These are phyloP conservation scores for Ogataea nakhonphanomensis DNA, from an alignment of 805 yeast species.

Conservation along the genomic window DNA sequence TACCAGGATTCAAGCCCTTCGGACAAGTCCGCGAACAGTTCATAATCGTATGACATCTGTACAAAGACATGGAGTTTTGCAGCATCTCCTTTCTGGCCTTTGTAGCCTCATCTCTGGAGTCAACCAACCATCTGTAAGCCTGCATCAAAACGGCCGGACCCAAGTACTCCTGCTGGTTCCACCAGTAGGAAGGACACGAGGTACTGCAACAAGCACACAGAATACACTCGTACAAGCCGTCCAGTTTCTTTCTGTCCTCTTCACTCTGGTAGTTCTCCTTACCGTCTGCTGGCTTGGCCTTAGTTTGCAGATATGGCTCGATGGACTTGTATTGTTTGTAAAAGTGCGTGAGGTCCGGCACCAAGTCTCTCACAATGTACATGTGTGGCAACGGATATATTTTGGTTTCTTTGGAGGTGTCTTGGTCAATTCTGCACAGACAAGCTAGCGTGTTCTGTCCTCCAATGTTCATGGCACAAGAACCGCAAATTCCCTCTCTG, in stretches of 20 bases:
- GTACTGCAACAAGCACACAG: slow-evolving; percentile 99
- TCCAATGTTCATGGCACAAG: slow-evolving; percentile 99
- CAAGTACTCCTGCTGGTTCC: slow-evolving; percentile 98
- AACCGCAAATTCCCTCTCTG: slow-evolving; percentile 99
- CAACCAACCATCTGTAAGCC: slow-evolving; percentile 98
- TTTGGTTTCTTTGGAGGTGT: slow-evolving; percentile 69
- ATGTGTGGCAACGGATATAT: slow-evolving; percentile 97
- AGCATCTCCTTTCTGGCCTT: slow-evolving; percentile 78
- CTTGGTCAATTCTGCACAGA: slow-evolving; percentile 86
- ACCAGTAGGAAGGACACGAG: slow-evolving; percentile 99
- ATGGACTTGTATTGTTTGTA: slow-evolving; percentile 98
- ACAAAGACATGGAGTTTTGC: slow-evolving; percentile 94
- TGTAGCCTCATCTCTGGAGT: slow-evolving; percentile 92
- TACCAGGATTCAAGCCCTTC: slow-evolving; percentile 97
- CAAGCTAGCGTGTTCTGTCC: slow-evolving; percentile 97
- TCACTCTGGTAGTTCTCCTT: slow-evolving; percentile 87
- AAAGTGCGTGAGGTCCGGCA: slow-evolving; percentile 95
- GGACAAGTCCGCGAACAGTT: slow-evolving; percentile 99
- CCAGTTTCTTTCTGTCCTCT: slow-evolving; percentile 92
- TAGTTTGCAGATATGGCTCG: slow-evolving; percentile 92
- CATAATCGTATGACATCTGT: slow-evolving; percentile 99
- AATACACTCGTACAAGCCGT: slow-evolving; percentile 96
- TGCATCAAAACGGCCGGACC: slow-evolving; percentile 99
- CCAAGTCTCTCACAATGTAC: slow-evolving; percentile 95
- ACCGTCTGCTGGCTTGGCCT: slow-evolving; percentile 75